phyloP scores from a whole-genome alignment of 345 rosid genomes.

The Ricinus communis region DNA sequence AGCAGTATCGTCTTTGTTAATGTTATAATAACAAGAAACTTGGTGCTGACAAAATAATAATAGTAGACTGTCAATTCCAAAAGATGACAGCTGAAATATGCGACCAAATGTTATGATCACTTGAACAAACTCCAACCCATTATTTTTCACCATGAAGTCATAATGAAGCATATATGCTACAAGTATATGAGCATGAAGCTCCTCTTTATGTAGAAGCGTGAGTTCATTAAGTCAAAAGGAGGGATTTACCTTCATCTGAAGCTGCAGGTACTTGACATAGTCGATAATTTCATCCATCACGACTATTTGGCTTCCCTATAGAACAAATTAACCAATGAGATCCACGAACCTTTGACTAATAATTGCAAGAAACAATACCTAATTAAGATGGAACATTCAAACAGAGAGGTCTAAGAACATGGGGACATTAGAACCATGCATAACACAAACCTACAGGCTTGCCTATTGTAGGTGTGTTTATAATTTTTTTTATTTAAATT shows the following conservation, averaged over 20 bases:
- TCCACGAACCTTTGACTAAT: background rate
- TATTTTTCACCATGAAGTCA: background rate
- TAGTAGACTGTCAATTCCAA: no score
- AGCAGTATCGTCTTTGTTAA: no score
- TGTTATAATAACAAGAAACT: background rate
- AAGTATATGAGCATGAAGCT: background rate
- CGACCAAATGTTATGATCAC: background rate
- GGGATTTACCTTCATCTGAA: conserved; percentile 51
- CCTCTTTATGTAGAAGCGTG: background rate
- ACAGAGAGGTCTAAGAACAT: background rate
- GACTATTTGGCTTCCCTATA: conserved; percentile 33
- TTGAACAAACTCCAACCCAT: background rate
- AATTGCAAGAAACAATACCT: background rate
- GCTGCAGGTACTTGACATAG: conserved; percentile 58
- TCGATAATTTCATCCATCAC: conserved; percentile 39
- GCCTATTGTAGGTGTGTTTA: background rate
- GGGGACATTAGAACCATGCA: background rate
- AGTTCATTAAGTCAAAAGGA: background rate
- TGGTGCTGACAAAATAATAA: no score
- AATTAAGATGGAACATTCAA: background rate
- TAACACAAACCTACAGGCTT: background rate
- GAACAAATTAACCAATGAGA: conserved; percentile 20
- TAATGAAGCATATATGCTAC: background rate
- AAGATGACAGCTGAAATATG: no score
- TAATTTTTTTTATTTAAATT: no score